Base-by-base conservation (phyloP, 129 eudicot genomes). In the Kitagawia praeruptora region DNA sequence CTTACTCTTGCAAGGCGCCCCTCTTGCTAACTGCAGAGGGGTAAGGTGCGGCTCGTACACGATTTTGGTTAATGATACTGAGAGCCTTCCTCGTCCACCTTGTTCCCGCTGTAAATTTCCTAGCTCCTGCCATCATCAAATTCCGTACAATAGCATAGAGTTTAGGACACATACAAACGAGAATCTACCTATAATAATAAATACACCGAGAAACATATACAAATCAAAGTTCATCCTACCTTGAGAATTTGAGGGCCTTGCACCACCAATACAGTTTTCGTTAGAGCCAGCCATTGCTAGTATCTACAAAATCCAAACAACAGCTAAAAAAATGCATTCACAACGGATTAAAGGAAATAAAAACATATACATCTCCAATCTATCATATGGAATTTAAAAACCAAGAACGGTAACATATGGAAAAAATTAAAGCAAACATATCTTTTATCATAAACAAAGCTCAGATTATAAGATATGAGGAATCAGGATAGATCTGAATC, bases 51-150 rank as follows among this genome's bases (percentile, higher is more conserved):
- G 70, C 88, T 81, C 85, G 89, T 8, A 83, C 79, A 21, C 86
- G 79, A 78, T 94, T 92, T 72, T 74, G 78, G 79, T 89, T 86
- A 39, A 94, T 85, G 9, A 85, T 83, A 66, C 91, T 83, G 76
- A 88, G 56, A 9, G 89, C 92, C 84, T 92, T 90, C 79, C 98
- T 78, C 70, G 74, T 88, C 80, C 84, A 86, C 47, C 91, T 83
- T 4, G 76, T 79, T 13, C 79, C 88, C 0, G 46, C 84, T 3
- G 82, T 84, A 54, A 67, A 12, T 77, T 86, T 90, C 40, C 82
- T 85, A 58, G 81, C 70, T 28, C 83, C 91, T 0, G 83, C 85
- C 81, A 81, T 80, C 45, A 86, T 40, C 12, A 81, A 11, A 88
- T 54, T 85, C 84, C 75, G 34, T 25, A 6, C 19, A 23, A 10